Evolutionary conservation across 768 basidiomycete genomes (phyloP), one percentile per base, ranked within the genome.

Genomic region (Xanthoconium purpureum): DNA sequence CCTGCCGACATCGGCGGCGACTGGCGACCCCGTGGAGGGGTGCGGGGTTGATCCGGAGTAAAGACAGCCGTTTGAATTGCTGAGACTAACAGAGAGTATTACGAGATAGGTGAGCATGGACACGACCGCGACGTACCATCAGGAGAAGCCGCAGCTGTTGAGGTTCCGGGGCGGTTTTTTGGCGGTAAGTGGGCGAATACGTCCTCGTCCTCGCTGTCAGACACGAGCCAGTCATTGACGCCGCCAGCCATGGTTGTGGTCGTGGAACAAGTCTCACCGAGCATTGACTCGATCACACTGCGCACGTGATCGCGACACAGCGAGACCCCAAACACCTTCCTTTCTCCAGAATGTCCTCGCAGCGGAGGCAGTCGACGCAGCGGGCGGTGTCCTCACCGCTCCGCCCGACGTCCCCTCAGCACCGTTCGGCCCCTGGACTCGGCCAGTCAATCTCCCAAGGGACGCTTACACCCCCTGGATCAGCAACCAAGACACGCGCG

Each of bases 401-500:
- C n/a, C 74, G 78, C 14, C 72, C 78, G 8, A 61, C 64, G 20
- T 77, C 76, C 6, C 75, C 77, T 5, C 56, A 60, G 30, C 56
- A 59, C 20, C 60, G 63, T 52, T 49, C 62, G 35, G 52, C 38
- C 38, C 39, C 63, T 51, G 56, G 59, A 47, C 52, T 57, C 68
- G 35, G 60, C 53, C 49, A 63, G 63, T 38, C 65, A 61, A 52
- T 58, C 39, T 61, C 71, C 8, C 63, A 66, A 39, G 63, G 58
- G 39, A 49, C 64, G n/a, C 55, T 62, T 28, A 49, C 70, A 18
- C 59, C 75, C 29, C 65, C 72, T 12, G 69, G 70, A 40, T 68
- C 72, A 24, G 64, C 67, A 33, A 58, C 67, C 20, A 85, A 84
- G 63, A 75, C 80, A 18, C 77, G 85, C 15, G 91, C 91, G 13